A percentile compares a stretch with the other conserved stretches of the same genome.
These are phyloP conservation scores for Fusarium coffeatum DNA, from an alignment of 2,329 filamentous ascomycete species.

Conservation along the genomic window DNA sequence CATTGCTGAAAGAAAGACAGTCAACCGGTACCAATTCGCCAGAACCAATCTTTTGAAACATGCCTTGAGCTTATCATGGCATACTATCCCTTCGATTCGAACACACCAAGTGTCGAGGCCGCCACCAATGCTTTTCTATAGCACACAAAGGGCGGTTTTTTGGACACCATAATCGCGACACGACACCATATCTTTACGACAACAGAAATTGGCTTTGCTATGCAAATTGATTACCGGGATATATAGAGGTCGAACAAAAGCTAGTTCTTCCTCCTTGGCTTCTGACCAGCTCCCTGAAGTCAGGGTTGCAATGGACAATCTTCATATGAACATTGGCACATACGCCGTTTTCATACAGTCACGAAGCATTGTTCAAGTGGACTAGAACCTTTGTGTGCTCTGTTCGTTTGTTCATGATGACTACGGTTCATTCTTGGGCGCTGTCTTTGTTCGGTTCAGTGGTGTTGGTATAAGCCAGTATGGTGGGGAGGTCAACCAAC, in stretches of 20 bases:
- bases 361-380: neutral
- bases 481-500: neutral
- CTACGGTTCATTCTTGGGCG: neutral
- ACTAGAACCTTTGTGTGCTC: neutral
- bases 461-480: neutral
- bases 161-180: neutral
- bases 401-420: neutral
- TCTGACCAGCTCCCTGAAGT: constrained; percentile 26
- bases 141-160: neutral
- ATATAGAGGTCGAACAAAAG: neutral
- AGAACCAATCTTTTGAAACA: too few species aligned
- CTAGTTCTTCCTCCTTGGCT: neutral
- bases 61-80: too few species aligned
- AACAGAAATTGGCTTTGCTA: neutral
- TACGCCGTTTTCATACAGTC: neutral
- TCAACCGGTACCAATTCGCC: neutral
- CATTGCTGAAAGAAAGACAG: neutral
- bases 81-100: neutral
- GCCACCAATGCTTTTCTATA: neutral
- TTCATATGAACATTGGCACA: neutral
- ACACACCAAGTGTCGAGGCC: neutral
- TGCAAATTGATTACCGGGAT: neutral
- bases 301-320: constrained; percentile 7
- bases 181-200: neutral
- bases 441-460: neutral